Evolutionary conservation across 1,284 basidiomycete species (phyloP).

Genomic region (Ceratobasidium theobromae): DNA sequence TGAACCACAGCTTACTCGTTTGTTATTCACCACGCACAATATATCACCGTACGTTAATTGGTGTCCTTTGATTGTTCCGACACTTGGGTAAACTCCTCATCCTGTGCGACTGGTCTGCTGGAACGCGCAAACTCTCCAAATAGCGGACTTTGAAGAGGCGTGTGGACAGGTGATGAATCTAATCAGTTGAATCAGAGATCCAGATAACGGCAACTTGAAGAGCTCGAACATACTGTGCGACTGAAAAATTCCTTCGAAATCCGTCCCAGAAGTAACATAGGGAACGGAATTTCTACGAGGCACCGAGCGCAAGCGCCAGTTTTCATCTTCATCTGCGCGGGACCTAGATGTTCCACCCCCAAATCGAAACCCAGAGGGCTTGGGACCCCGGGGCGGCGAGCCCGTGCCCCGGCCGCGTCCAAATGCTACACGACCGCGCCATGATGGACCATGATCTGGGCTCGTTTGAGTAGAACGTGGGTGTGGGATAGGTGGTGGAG

Average conservation of each 20-base stretch:
- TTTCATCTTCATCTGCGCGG: slow-evolving; percentile 22
- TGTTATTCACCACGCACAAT: not conserved
- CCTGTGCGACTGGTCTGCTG: not conserved
- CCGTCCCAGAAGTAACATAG: slow-evolving; percentile 5
- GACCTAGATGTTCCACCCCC: slow-evolving; percentile 1
- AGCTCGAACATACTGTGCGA: slow-evolving; percentile 4
- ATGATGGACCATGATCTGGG: slow-evolving; percentile 21
- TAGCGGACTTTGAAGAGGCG: slow-evolving; percentile 27
- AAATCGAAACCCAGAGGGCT: slow-evolving; percentile 26
- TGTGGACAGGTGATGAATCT: slow-evolving; percentile 28
- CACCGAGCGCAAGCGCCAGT: slow-evolving; percentile 20
- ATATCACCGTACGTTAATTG: slow-evolving; percentile 11
- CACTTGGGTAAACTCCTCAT: slow-evolving; percentile 29
- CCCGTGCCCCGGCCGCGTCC: slow-evolving; percentile 25
- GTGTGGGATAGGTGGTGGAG: slow-evolving; percentile 16
- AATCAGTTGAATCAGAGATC: slow-evolving; percentile 2
- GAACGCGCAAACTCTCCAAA: slow-evolving; percentile 22
- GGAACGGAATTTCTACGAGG: slow-evolving; percentile 18
- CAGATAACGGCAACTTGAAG: slow-evolving; percentile 18
- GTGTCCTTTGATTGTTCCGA: slow-evolving; percentile 16
- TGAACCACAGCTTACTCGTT: not conserved
- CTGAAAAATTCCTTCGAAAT: slow-evolving; percentile 6
- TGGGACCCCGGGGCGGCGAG: slow-evolving; percentile 20
- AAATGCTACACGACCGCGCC: slow-evolving; percentile 13
- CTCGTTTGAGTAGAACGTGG: slow-evolving; percentile 27